Evolutionary conservation across 2,329 filamentous ascomycete species (phyloP).

Genomic region (Graphium sp.): DNA sequence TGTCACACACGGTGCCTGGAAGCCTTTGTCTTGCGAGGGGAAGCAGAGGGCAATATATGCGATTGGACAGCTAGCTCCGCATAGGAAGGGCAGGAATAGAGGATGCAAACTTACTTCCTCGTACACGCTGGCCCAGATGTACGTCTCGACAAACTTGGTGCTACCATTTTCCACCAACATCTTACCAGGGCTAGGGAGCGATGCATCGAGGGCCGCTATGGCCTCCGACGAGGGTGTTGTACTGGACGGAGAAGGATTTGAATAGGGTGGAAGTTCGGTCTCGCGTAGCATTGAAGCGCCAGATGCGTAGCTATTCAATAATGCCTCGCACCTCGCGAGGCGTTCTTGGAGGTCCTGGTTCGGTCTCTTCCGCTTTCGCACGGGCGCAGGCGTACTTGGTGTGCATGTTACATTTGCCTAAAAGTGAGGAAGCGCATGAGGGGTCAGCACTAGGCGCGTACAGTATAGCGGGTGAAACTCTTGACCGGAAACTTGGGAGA

Average conservation of each 20-base stretch:
- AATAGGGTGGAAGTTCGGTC: slow-evolving; percentile 1
- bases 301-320: slow-evolving; percentile 38
- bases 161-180: slow-evolving; percentile 37
- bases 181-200: slow-evolving; percentile 19
- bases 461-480: neutral
- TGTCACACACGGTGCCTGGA: too few species aligned
- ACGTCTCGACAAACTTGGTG: slow-evolving; percentile 39
- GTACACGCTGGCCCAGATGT: slow-evolving; percentile 33
- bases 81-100: neutral
- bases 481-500: neutral
- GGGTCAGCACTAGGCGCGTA: neutral
- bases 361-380: slow-evolving; percentile 39
- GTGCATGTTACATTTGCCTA: slow-evolving; percentile 43
- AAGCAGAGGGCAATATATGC: neutral
- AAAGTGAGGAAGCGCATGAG: neutral
- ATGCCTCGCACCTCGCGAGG: slow-evolving; percentile 38
- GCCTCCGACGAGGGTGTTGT: neutral
- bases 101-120: slow-evolving; percentile 28
- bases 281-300: too few species aligned
- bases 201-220: neutral
- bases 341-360: slow-evolving; percentile 46
- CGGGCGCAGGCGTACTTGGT: slow-evolving; percentile 41
- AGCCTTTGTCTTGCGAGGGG: neutral
- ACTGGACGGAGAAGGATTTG: neutral
- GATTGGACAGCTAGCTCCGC: neutral